Conservation (phyloP, 805 yeast species). For the Jamesozyma gamospora region DNA sequence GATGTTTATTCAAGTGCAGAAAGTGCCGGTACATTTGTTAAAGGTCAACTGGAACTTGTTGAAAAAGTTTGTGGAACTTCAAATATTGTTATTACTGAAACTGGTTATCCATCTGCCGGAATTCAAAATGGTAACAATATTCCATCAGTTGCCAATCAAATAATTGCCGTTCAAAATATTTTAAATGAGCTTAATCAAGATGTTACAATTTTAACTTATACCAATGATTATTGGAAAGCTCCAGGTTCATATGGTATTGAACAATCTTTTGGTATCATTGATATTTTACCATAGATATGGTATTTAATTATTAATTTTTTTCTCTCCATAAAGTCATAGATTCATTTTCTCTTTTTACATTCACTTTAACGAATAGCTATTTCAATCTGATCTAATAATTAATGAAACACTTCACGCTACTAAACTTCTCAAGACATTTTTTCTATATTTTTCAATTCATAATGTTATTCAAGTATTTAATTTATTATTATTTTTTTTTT, state of each 20-base stretch:
- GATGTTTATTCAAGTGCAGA: constrained; percentile 51
- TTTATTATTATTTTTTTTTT: too few species aligned
- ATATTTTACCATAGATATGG: constrained; percentile 17
- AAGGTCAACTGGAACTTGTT: constrained; percentile 50
- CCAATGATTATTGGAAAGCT: constrained; percentile 73
- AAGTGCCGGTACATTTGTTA: constrained; percentile 61
- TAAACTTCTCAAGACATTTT: too few species aligned
- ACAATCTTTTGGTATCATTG: constrained; percentile 69
- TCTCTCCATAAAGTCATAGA: neutral
- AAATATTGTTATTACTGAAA: constrained; percentile 62
- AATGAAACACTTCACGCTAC: too few species aligned
- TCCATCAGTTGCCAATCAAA: constrained; percentile 64
- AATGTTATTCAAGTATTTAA: too few species aligned
- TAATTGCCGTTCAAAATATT: constrained; percentile 54
- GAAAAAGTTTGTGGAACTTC: constrained; percentile 45
- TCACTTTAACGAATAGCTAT: too few species aligned
- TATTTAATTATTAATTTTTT: too few species aligned
- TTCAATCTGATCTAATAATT: too few species aligned
- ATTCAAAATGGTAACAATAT: constrained; percentile 58
- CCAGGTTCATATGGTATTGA: constrained; percentile 83
- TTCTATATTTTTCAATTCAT: too few species aligned
- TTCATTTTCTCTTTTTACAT: too few species aligned
- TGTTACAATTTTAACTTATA: constrained; percentile 68
- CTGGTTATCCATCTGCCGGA: constrained; percentile 83
- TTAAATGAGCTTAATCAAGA: constrained; percentile 48